Evolutionary conservation across 2,329 filamentous ascomycete genomes (phyloP).

Genomic region (Paracoccidioides lutzii): DNA sequence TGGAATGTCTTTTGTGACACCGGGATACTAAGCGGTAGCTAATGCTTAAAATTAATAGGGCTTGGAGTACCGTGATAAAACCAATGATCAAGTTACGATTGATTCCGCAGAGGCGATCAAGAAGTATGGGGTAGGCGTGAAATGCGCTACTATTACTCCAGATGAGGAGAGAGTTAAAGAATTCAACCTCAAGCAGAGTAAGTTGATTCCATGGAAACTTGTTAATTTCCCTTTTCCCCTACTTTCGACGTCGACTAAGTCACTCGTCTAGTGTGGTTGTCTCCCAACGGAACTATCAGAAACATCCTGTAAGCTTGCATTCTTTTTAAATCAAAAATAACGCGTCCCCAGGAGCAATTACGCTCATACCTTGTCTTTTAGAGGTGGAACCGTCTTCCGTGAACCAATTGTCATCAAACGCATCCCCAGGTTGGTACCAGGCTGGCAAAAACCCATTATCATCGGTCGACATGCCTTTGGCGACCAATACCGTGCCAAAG

Average conservation of each 20-base stretch:
- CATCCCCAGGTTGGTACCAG: slow-evolving; percentile 84
- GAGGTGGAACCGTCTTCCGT: slow-evolving; percentile 92
- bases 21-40: not conserved
- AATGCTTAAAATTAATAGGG: slow-evolving; percentile 37
- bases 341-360: too few species aligned
- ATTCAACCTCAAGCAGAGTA: slow-evolving; percentile 97
- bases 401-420: slow-evolving; percentile 94
- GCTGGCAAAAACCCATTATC: slow-evolving; percentile 98
- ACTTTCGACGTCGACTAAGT: slow-evolving; percentile 10
- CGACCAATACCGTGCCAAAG: slow-evolving; percentile 96
- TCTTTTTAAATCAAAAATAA: not conserved
- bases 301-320: slow-evolving; percentile 44
- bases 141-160: slow-evolving; percentile 97
- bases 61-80: slow-evolving; percentile 87
- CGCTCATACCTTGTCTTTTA: slow-evolving; percentile 18
- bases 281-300: slow-evolving; percentile 78
- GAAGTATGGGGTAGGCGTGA: slow-evolving; percentile 97
- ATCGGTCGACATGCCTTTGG: slow-evolving; percentile 97
- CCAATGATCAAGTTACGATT: slow-evolving; percentile 87
- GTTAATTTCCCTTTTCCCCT: not conserved
- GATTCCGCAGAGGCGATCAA: slow-evolving; percentile 96
- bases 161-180: slow-evolving; percentile 94
- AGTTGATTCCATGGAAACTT: slow-evolving; percentile 23
- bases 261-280: slow-evolving; percentile 69
- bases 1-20: not conserved